Base-by-base conservation (phyloP, 768 basidiomycete species). In the Phanerochaete carnosa region DNA sequence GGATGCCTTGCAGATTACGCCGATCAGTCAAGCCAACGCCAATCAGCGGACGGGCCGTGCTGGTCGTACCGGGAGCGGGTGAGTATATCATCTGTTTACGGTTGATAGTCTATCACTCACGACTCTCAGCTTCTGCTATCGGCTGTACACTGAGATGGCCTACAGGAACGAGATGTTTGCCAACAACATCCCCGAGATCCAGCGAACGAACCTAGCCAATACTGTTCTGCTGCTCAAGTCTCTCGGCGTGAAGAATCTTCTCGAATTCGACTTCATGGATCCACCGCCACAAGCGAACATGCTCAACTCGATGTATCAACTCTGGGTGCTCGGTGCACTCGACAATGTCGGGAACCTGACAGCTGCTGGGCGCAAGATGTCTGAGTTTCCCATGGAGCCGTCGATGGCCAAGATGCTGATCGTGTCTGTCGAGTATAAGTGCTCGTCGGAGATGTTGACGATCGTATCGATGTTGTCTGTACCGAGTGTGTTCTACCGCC, bases 231-330 rank as follows among this genome's bases (percentile, higher is more conserved):
- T 98, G 37, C 80, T 99, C 60, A 99, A 98, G 72, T 95, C 95
- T 2, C 80, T 99, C 5, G 96, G 97, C 11, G 97, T 99, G 45
- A 97, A 97, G 79, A 94, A 98, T 71, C 75, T 98, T 45, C 82
- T 99, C 23, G 96, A 99, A 74, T 99, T 98, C 69, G 96, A 98
- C 75, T 99, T 99, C 71, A 98, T 99, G 97, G 97, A 99, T 72
- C 97, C 97, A n/a, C 97, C 97, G 23, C 97, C 97, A n/a, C 95
- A 95, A 89, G 92, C 93, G 56, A 98, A 98, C 71, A 99, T 98
- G 66, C 79, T 99, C 46, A 98, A 98, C 72, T 98, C 96, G 6
- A 98, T 98, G 95, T 99, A 98, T 73, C 97, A 98, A 72, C 86
- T 99, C 35, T 99, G 97, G 97, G 95, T 98, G 2, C 88, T 99